These are phyloP conservation scores for Pichia occidentalis DNA, from an alignment of 805 yeast genomes.

Conservation along the genomic window DNA sequence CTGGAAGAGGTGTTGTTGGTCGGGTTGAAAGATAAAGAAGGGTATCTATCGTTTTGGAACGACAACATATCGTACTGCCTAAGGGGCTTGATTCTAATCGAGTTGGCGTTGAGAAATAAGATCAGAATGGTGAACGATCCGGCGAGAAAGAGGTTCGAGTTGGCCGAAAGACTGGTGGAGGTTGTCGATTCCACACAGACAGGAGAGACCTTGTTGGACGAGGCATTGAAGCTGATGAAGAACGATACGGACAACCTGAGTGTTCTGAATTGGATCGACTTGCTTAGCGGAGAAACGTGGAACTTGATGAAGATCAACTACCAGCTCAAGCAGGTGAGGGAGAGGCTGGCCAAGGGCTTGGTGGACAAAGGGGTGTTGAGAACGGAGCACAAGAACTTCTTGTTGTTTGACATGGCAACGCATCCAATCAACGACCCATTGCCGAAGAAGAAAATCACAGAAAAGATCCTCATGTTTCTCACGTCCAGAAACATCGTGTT, in stretches of 20 bases:
- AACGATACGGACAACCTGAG: slow-evolving; percentile 70
- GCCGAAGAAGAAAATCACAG: slow-evolving; percentile 74
- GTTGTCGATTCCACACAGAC: slow-evolving; percentile 81
- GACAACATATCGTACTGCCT: slow-evolving; percentile 95
- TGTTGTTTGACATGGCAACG: slow-evolving; percentile 96
- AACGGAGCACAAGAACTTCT: slow-evolving; percentile 91
- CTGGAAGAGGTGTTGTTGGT: slow-evolving; percentile 95
- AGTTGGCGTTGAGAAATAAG: slow-evolving; percentile 85
- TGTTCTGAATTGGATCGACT: slow-evolving; percentile 88
- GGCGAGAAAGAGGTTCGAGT: slow-evolving; percentile 79
- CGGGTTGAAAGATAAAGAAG: slow-evolving; percentile 94
- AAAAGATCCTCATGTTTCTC: slow-evolving; percentile 63
- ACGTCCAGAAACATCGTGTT: slow-evolving; percentile 64
- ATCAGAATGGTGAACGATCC: slow-evolving; percentile 89
- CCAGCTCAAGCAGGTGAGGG: slow-evolving; percentile 96
- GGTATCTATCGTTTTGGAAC: slow-evolving; percentile 95
- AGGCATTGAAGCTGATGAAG: slow-evolving; percentile 85
- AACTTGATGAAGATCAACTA: slow-evolving; percentile 88
- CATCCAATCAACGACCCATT: slow-evolving; percentile 88
- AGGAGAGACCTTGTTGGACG: slow-evolving; percentile 93
- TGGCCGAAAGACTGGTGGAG: slow-evolving; percentile 81
- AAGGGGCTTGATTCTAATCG: slow-evolving; percentile 89
- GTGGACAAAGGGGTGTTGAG: slow-evolving; percentile 95
- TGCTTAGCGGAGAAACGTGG: slow-evolving; percentile 96
- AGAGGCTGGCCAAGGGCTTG: slow-evolving; percentile 89